These are phyloP conservation scores for Ophiostoma quercus DNA, from an alignment of 2,329 filamentous ascomycete species.

Conservation along the genomic window DNA sequence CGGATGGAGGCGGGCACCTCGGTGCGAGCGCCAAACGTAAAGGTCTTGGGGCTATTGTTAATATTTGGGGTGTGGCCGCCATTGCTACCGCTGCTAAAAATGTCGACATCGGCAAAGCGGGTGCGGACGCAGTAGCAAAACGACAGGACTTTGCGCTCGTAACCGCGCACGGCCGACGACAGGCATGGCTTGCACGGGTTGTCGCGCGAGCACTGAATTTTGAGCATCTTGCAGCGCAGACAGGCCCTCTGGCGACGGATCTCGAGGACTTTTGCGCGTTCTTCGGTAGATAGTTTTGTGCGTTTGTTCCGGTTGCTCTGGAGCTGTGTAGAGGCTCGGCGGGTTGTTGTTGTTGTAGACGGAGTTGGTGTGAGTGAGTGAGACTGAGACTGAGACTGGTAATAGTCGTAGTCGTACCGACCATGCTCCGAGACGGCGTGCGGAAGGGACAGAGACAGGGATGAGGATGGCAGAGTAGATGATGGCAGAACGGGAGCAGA, in stretches of 20 bases:
- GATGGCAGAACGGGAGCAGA: conserved; percentile 5
- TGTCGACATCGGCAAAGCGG: conserved; percentile 32
- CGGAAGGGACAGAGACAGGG: background rate
- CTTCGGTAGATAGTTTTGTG: conserved; percentile 29
- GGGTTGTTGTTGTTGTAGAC: background rate
- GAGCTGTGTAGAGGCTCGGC: background rate
- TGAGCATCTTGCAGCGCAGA: conserved; percentile 32
- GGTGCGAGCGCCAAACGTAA: background rate
- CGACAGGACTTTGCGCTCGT: conserved; percentile 31
- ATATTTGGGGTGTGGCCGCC: background rate
- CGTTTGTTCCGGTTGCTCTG: conserved; percentile 22
- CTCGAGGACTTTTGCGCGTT: conserved; percentile 29
- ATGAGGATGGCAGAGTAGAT: background rate
- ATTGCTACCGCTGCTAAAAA: conserved; percentile 25
- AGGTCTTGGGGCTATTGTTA: background rate
- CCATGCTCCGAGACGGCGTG: conserved; percentile 8
- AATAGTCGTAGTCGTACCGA: background rate
- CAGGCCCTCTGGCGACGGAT: conserved; percentile 32
- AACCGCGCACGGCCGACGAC: conserved; percentile 30
- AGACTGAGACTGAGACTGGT: background rate
- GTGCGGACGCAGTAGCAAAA: conserved; percentile 34
- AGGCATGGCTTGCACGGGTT: conserved; percentile 32
- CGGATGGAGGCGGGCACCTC: conserved; percentile 25
- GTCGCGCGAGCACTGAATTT: conserved; percentile 33
- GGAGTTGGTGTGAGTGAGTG: background rate